Percentiles rank a stretch among this genome's conserved stretches.
Evolutionary conservation across 2,329 filamentous ascomycete species (phyloP).

Genomic region (Verticillium zaregamsianum): DNA sequence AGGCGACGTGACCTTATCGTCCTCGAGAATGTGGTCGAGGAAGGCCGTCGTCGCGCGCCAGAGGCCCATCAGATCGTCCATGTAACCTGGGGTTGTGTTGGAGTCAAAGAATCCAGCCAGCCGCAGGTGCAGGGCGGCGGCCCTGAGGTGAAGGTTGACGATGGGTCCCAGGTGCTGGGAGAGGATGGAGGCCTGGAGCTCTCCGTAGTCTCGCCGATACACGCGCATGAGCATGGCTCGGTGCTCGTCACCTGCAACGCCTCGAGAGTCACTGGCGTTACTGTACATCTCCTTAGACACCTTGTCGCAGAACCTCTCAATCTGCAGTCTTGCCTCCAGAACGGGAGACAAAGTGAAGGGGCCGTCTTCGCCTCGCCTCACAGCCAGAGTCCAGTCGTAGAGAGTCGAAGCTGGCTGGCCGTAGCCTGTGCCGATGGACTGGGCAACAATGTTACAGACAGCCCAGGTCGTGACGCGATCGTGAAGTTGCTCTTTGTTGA

Average conservation of each 20-base stretch:
- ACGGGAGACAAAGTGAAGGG: conserved; percentile 57
- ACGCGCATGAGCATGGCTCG: conserved; percentile 63
- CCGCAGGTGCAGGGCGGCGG: conserved; percentile 70
- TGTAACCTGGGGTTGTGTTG: conserved; percentile 65
- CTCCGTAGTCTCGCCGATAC: conserved; percentile 60
- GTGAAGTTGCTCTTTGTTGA: conserved; percentile 74
- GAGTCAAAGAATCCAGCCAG: conserved; percentile 80
- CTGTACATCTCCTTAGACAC: conserved; percentile 77
- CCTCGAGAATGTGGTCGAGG: conserved; percentile 59
- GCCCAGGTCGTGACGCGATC: conserved; percentile 80
- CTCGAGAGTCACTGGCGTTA: conserved; percentile 68
- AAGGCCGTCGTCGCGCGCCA: conserved; percentile 70
- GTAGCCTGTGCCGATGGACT: conserved; percentile 78
- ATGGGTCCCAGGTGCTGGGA: conserved; percentile 55
- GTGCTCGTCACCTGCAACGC: conserved; percentile 64
- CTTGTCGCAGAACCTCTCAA: conserved; percentile 73
- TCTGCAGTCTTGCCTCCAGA: conserved; percentile 63
- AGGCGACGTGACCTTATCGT: conserved; percentile 42
- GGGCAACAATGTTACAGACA: conserved; percentile 79
- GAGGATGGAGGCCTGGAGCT: conserved; percentile 57
- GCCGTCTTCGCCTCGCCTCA: conserved; percentile 55
- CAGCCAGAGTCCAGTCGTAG: conserved; percentile 70
- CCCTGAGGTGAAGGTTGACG: conserved; percentile 64
- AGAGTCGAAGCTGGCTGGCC: conserved; percentile 75
- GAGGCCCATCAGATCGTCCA: conserved; percentile 70